These are phyloP conservation scores for Hypoxylon lienhwacheense DNA, from an alignment of 495 filamentous ascomycete genomes.

Conservation along the genomic window DNA sequence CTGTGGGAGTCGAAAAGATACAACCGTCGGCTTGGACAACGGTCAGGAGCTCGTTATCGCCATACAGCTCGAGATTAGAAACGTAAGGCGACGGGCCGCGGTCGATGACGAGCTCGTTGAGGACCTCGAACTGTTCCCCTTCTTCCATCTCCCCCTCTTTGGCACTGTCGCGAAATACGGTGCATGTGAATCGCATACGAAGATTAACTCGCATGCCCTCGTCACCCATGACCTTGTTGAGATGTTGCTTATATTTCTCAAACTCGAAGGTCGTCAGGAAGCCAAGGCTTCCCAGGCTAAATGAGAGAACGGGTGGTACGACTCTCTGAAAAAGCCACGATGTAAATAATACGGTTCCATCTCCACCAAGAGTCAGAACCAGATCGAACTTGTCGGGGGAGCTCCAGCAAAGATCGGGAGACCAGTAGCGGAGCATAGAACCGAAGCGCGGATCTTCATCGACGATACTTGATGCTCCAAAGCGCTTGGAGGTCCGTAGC, in stretches of 20 bases:
- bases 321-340: slow-evolving; percentile 93
- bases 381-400: slow-evolving; percentile 89
- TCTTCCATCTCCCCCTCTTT: slow-evolving; percentile 61
- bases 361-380: slow-evolving; percentile 87
- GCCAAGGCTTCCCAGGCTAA: slow-evolving; percentile 84
- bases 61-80: slow-evolving; percentile 92
- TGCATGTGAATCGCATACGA: slow-evolving; percentile 97
- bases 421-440: slow-evolving; percentile 88
- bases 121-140: slow-evolving; percentile 87
- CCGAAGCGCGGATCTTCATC: slow-evolving; percentile 70
- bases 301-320: slow-evolving; percentile 86
- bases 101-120: slow-evolving; percentile 98
- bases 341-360: slow-evolving; percentile 89
- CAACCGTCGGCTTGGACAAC: slow-evolving; percentile 95
- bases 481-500: slow-evolving; percentile 80
- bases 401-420: slow-evolving; percentile 88
- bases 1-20: slow-evolving; percentile 95
- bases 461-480: slow-evolving; percentile 73
- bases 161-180: slow-evolving; percentile 71
- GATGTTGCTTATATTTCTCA: slow-evolving; percentile 72
- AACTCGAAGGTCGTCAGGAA: slow-evolving; percentile 96
- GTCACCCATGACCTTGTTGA: slow-evolving; percentile 85
- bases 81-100: slow-evolving; percentile 95
- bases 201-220: slow-evolving; percentile 92
- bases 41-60: slow-evolving; percentile 88